These are phyloP conservation scores for Cadophora gregata DNA, from an alignment of 2,329 filamentous ascomycete genomes.

Conservation along the genomic window DNA sequence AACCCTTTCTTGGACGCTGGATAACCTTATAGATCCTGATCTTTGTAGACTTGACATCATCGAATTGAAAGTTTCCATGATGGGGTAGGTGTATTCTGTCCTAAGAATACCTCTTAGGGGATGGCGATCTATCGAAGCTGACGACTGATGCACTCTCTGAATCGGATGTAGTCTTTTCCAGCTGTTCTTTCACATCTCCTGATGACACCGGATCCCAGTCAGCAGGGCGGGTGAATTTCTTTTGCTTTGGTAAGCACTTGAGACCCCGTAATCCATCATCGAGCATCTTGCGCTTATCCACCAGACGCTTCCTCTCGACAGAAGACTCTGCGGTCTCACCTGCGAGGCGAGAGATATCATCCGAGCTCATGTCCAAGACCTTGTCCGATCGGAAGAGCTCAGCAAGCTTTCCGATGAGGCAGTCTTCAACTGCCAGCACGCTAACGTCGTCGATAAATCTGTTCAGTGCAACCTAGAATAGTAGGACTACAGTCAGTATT, in stretches of 20 bases:
- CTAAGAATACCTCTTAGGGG: conserved; percentile 7
- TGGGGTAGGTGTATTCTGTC: conserved; percentile 14
- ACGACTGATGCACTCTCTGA: conserved; percentile 16
- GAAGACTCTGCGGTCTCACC: conserved; percentile 15
- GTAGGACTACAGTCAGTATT: conserved; percentile 3
- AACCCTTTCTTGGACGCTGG: too few relatives aligned
- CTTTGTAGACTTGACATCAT: too few relatives aligned
- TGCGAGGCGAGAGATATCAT: conserved; percentile 38
- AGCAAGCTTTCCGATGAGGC: conserved; percentile 41
- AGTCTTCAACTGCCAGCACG: conserved; percentile 45
- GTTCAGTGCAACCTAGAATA: conserved; percentile 41
- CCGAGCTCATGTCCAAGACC: conserved; percentile 34
- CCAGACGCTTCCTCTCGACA: conserved; percentile 16
- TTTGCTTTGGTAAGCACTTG: conserved; percentile 15
- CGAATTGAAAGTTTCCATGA: conserved; percentile 13
- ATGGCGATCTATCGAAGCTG: conserved; percentile 11
- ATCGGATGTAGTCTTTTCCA: conserved; percentile 15
- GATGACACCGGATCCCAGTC: conserved; percentile 13
- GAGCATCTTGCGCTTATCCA: conserved; percentile 14
- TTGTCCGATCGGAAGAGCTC: conserved; percentile 40
- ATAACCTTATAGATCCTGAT: too few relatives aligned
- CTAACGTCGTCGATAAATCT: conserved; percentile 45
- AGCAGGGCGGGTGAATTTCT: conserved; percentile 14
- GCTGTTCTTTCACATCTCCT: conserved; percentile 14
- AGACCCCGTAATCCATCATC: conserved; percentile 15